Percentiles rank a stretch among this genome's conserved stretches.
phyloP scores from a whole-genome alignment of 495 filamentous ascomycete species.

The Penicillium mononematosum region DNA sequence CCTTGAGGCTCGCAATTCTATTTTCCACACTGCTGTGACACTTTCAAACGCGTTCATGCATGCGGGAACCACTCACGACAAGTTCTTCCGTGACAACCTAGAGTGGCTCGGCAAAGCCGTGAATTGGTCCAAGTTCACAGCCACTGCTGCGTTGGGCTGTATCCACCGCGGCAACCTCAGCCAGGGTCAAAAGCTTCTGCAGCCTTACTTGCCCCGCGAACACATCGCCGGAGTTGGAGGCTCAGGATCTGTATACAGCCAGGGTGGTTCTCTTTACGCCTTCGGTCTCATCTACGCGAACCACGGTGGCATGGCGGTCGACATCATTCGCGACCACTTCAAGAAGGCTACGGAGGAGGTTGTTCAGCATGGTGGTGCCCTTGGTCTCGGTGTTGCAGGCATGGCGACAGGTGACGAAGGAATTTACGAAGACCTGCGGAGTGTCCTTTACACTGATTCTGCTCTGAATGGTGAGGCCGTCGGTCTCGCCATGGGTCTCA shows the following conservation, averaged over 20 bases:
- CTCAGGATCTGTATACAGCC: constrained; percentile 85
- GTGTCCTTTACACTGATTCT: constrained; percentile 84
- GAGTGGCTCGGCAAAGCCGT: constrained; percentile 99
- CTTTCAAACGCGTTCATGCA: constrained; percentile 99
- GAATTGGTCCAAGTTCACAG: constrained; percentile 99
- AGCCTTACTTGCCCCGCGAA: constrained; percentile 87
- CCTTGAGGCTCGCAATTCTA: constrained; percentile 92
- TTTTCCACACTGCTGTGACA: constrained; percentile 95
- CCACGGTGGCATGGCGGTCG: constrained; percentile 88
- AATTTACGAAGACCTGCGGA: constrained; percentile 88
- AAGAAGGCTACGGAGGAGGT: constrained; percentile 86
- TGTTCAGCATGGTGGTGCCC: constrained; percentile 92
- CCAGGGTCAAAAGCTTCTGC: constrained; percentile 87
- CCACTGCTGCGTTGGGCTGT: constrained; percentile 92
- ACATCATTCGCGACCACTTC: constrained; percentile 85
- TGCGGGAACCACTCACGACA: constrained; percentile 95
- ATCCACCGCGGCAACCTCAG: constrained; percentile 93
- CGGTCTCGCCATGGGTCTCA: constrained; percentile 90
- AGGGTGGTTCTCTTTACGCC: constrained; percentile 93
- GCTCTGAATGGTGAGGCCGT: constrained; percentile 97
- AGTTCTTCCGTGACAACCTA: constrained; percentile 94
- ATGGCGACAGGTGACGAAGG: constrained; percentile 92
- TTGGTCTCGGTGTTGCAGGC: constrained; percentile 93
- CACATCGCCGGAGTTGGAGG: constrained; percentile 57
- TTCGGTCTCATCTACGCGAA: constrained; percentile 97